These are phyloP conservation scores for Eutrema japonicum DNA, from an alignment of 345 rosid species.

Conservation along the genomic window DNA sequence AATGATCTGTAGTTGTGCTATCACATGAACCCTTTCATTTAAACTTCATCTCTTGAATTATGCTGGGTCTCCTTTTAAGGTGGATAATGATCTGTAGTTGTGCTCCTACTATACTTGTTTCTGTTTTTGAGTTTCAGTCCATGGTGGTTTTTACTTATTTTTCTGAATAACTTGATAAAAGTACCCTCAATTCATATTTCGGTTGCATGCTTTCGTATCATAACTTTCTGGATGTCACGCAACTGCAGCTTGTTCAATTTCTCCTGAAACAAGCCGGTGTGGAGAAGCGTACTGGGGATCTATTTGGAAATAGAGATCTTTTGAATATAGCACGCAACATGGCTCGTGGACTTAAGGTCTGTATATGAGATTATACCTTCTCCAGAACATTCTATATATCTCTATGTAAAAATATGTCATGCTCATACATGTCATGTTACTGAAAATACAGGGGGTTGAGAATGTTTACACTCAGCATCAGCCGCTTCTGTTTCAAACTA, in stretches of 20 bases:
- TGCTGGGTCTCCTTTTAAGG: too few relatives aligned
- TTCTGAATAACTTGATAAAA: slow-evolving; percentile 15
- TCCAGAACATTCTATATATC: slow-evolving; percentile 16
- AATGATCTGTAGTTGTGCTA: slow-evolving; percentile 17
- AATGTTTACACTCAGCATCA: slow-evolving; percentile 99
- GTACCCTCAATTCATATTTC: not conserved
- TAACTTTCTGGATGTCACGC: slow-evolving; percentile 41
- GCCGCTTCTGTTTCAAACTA: slow-evolving; percentile 91
- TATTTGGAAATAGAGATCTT: slow-evolving; percentile 91
- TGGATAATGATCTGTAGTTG: slow-evolving; percentile 5
- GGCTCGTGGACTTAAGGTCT: slow-evolving; percentile 99
- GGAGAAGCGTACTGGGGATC: slow-evolving; percentile 93
- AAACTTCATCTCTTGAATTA: slow-evolving; percentile 16
- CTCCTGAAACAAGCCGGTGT: slow-evolving; percentile 96
- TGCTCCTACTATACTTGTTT: slow-evolving; percentile 2
- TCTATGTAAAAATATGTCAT: not conserved
- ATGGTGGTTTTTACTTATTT: not conserved
- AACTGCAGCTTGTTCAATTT: slow-evolving; percentile 87
- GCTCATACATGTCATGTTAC: not conserved
- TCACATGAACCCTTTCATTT: slow-evolving; percentile 21
- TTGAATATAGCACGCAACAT: slow-evolving; percentile 97
- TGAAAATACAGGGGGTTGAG: slow-evolving; percentile 75
- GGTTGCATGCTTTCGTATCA: slow-evolving; percentile 9
- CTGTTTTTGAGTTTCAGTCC: not conserved
- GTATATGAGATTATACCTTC: slow-evolving; percentile 31